phyloP scores from a whole-genome alignment of 495 filamentous ascomycete genomes.

The Achaetomiella virescens region DNA sequence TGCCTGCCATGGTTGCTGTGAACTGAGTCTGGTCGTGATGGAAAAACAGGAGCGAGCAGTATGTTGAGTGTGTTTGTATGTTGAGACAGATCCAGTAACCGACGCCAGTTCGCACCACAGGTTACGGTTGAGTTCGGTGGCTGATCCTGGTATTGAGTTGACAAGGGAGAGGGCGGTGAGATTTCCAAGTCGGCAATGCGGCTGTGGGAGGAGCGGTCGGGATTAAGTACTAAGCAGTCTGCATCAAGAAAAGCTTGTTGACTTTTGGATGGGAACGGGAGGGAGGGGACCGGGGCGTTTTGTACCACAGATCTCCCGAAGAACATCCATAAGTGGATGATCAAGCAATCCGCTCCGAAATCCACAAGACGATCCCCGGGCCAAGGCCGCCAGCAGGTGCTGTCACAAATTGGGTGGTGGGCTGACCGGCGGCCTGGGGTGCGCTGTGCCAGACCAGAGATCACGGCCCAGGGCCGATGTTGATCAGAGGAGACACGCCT shows the following conservation, averaged over 20 bases:
- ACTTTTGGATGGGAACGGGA: conserved; percentile 22
- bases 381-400: conserved; percentile 28
- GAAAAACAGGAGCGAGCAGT: background rate
- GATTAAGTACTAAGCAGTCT: conserved; percentile 38
- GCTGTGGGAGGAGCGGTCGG: conserved; percentile 34
- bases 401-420: conserved; percentile 46
- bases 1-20: conserved; percentile 34
- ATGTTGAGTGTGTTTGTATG: no score
- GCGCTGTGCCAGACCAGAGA: conserved; percentile 44
- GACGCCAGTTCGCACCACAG: no score
- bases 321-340: conserved; percentile 34
- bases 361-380: conserved; percentile 43
- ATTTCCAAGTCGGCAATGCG: conserved; percentile 20
- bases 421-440: conserved; percentile 32
- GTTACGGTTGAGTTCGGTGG: background rate
- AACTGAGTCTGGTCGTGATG: background rate
- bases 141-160: background rate
- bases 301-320: conserved; percentile 47
- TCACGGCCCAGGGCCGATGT: conserved; percentile 36
- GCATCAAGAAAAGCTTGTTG: conserved; percentile 32
- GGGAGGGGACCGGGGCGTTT: conserved; percentile 34
- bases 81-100: no score
- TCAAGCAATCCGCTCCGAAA: conserved; percentile 33
- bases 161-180: conserved; percentile 7
- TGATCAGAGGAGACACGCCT: conserved; percentile 35